Percentiles rank a stretch among this genome's conserved stretches.
These are phyloP conservation scores for Mycena pura DNA, from an alignment of 768 basidiomycete species.

Conservation along the genomic window DNA sequence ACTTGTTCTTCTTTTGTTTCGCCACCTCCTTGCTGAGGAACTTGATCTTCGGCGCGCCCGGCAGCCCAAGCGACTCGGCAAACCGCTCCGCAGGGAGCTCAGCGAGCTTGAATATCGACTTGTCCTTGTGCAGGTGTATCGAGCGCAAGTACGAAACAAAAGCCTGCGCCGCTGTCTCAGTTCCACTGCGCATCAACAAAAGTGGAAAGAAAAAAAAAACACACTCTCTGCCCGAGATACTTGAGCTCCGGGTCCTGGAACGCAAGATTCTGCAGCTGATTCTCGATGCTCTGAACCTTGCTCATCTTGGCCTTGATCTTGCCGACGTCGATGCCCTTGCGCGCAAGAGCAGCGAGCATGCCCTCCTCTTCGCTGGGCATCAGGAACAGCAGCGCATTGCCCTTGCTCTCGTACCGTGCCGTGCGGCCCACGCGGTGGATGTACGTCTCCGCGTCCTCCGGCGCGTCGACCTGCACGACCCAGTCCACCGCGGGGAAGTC, in stretches of 20 bases:
- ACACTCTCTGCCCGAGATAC: constrained; percentile 90
- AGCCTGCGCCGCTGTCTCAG: constrained; percentile 56
- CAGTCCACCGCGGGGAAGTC: constrained; percentile 98
- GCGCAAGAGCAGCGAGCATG: constrained; percentile 73
- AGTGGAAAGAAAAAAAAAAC: constrained; percentile 32
- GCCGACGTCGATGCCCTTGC: constrained; percentile 73
- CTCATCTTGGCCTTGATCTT: constrained; percentile 89
- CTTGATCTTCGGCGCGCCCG: constrained; percentile 95
- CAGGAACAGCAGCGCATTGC: constrained; percentile 83
- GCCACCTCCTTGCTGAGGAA: constrained; percentile 73
- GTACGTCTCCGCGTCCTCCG: constrained; percentile 97
- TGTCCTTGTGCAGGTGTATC: constrained; percentile 92
- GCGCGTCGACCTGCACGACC: constrained; percentile 95
- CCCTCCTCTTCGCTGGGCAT: constrained; percentile 94
- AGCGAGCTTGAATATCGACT: constrained; percentile 86
- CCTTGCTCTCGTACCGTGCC: constrained; percentile 90
- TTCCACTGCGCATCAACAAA: no score
- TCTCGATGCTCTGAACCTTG: constrained; percentile 84
- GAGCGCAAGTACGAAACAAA: constrained; percentile 97
- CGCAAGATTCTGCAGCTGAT: constrained; percentile 89
- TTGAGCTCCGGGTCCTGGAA: constrained; percentile 98
- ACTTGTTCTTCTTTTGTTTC: constrained; percentile 80
- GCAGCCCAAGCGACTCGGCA: constrained; percentile 89
- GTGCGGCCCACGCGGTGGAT: constrained; percentile 97
- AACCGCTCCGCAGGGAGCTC: constrained; percentile 84